A percentile compares a stretch with the other conserved stretches of the same genome.
These are phyloP conservation scores for Diaporthe destruens DNA, from an alignment of 2,329 filamentous ascomycete genomes.

Conservation along the genomic window DNA sequence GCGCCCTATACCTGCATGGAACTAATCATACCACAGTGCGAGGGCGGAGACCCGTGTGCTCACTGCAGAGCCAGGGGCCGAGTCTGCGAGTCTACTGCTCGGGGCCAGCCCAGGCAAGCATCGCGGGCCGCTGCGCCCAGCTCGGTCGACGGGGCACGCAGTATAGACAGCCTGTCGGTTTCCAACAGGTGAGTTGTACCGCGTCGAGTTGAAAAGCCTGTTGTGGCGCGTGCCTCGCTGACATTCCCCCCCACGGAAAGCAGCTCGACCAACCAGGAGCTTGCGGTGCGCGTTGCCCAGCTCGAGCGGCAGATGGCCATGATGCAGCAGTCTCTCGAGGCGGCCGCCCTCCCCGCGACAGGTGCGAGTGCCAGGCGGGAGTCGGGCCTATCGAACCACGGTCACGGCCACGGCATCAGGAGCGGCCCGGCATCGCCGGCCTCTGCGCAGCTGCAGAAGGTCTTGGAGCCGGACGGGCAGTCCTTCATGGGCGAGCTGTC, in stretches of 20 bases:
- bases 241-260: background rate
- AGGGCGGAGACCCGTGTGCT: constrained; percentile 39
- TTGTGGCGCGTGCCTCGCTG: background rate
- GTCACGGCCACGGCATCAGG: background rate
- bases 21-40: constrained; percentile 23
- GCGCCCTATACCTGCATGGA: too few species aligned
- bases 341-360: too few species aligned
- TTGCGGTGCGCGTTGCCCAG: constrained; percentile 27
- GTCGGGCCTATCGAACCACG: background rate
- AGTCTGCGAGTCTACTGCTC: constrained; percentile 31
- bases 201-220: too few species aligned
- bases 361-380: background rate
- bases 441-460: constrained; percentile 25
- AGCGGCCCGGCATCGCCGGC: background rate
- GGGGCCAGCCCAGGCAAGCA: background rate
- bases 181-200: background rate
- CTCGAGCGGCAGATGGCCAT: constrained; percentile 37
- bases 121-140: background rate
- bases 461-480: constrained; percentile 38
- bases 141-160: background rate
- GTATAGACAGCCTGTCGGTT: background rate
- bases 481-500: constrained; percentile 39
- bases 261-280: constrained; percentile 9
- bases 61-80: constrained; percentile 35
- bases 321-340: constrained; percentile 2